Evolutionary conservation across 768 basidiomycete species (phyloP).

Genomic region (Trametes meyenii): DNA sequence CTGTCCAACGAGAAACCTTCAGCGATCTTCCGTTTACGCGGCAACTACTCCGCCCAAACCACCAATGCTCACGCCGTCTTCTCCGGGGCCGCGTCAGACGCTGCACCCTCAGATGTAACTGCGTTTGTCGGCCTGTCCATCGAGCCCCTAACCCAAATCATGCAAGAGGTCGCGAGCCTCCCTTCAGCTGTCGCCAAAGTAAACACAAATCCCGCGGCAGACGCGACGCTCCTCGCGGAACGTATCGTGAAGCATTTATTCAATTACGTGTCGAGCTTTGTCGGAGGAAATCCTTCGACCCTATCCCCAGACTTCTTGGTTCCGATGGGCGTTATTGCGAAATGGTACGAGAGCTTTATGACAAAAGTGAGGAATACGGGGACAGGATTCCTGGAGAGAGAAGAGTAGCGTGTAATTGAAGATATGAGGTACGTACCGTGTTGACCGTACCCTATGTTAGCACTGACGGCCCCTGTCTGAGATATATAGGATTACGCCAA

Average conservation of each 20-base stretch:
- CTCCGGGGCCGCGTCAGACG: slow-evolving; percentile 28
- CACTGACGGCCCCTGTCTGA: too few relatives aligned
- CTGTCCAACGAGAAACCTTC: slow-evolving; percentile 90
- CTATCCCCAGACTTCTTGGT: slow-evolving; percentile 21
- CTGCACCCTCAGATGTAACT: slow-evolving; percentile 48
- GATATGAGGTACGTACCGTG: background rate
- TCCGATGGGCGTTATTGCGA: slow-evolving; percentile 25
- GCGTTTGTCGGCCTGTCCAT: slow-evolving; percentile 80
- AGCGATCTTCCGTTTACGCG: slow-evolving; percentile 82
- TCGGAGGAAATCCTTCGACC: slow-evolving; percentile 16
- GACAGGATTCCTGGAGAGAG: slow-evolving; percentile 22
- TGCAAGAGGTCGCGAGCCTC: slow-evolving; percentile 55
- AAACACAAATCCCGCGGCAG: slow-evolving; percentile 30
- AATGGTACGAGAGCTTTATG: slow-evolving; percentile 29
- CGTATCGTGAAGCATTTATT: slow-evolving; percentile 62
- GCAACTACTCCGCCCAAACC: slow-evolving; percentile 51
- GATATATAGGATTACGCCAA: background rate
- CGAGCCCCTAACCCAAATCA: slow-evolving; percentile 70
- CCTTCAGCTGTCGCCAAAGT: slow-evolving; percentile 35
- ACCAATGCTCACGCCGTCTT: slow-evolving; percentile 36
- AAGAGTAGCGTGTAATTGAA: slow-evolving; percentile 7
- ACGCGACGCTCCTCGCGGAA: slow-evolving; percentile 64
- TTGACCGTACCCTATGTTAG: too few relatives aligned
- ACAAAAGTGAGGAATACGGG: slow-evolving; percentile 25
- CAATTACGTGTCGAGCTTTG: slow-evolving; percentile 29